These are phyloP conservation scores for Achaetomium macrosporum DNA, from an alignment of 2,329 filamentous ascomycete genomes.

Conservation along the genomic window DNA sequence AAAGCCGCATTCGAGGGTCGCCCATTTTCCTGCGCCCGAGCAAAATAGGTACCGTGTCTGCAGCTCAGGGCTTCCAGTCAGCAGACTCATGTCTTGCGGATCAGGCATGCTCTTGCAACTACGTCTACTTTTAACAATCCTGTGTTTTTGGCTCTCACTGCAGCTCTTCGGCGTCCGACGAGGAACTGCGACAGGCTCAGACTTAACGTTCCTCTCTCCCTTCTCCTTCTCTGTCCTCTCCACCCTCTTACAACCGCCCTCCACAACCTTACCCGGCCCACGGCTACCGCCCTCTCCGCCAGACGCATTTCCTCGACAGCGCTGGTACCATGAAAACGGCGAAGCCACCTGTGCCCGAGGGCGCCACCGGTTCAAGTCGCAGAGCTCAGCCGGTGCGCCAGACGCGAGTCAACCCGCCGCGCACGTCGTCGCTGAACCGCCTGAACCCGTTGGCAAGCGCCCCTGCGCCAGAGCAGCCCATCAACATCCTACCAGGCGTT, in stretches of 20 bases:
- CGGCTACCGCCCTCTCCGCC: neutral
- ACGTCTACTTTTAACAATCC: neutral
- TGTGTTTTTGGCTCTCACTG: neutral
- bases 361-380: slow-evolving; percentile 36
- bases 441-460: slow-evolving; percentile 41
- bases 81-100: neutral
- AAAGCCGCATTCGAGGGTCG: neutral
- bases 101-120: slow-evolving; percentile 9
- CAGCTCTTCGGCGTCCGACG: neutral
- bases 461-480: slow-evolving; percentile 49
- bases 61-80: neutral
- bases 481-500: slow-evolving; percentile 61
- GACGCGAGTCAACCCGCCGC: slow-evolving; percentile 58
- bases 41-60: neutral
- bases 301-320: neutral
- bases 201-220: neutral
- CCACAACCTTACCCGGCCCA: neutral
- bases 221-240: slow-evolving; percentile 11
- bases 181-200: neutral
- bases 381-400: slow-evolving; percentile 60
- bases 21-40: no score
- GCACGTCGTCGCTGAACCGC: slow-evolving; percentile 46
- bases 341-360: slow-evolving; percentile 39
- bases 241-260: neutral
- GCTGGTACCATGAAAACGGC: slow-evolving; percentile 49